Conservation (phyloP, 2,329 filamentous ascomycete species). For the Alternaria sp. region DNA sequence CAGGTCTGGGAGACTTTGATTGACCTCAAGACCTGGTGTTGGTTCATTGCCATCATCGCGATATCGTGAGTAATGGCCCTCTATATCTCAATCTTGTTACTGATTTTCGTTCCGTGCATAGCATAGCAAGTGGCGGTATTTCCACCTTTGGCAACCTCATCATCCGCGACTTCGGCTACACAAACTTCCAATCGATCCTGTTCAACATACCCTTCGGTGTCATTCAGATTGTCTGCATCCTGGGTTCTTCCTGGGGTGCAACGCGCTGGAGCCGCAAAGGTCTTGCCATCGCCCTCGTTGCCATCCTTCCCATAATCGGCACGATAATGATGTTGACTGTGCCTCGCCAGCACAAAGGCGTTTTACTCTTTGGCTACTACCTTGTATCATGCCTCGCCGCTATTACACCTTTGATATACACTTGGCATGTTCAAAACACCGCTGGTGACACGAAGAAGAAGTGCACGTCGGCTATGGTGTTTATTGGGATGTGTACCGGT, state of each 20-base stretch:
- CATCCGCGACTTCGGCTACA: conserved; percentile 63
- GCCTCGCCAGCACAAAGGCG: conserved; percentile 55
- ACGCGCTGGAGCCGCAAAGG: conserved; percentile 59
- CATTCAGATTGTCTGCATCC: conserved; percentile 57
- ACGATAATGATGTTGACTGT: conserved; percentile 58
- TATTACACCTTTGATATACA: conserved; percentile 46
- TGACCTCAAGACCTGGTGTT: conserved; percentile 48
- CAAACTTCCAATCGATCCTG: conserved; percentile 60
- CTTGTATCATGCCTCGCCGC: conserved; percentile 51
- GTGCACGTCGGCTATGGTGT: conserved; percentile 44
- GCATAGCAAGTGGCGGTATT: conserved; percentile 67
- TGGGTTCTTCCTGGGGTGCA: conserved; percentile 59
- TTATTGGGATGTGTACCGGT: conserved; percentile 45
- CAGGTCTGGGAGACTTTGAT: conserved; percentile 30
- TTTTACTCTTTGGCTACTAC: conserved; percentile 60
- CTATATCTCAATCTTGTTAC: conserved; percentile 28
- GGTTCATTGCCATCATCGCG: conserved; percentile 61
- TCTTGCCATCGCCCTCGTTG: conserved; percentile 58
- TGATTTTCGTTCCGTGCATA: conserved; percentile 1
- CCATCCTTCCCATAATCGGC: conserved; percentile 60
- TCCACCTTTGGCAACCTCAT: conserved; percentile 66
- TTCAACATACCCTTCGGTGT: conserved; percentile 66
- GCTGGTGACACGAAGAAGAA: conserved; percentile 49
- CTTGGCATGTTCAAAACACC: conserved; percentile 48
- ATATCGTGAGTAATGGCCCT: conserved; percentile 36